Conservation (phyloP, 1,284 basidiomycete genomes). For the Rhodotorula sp. region DNA sequence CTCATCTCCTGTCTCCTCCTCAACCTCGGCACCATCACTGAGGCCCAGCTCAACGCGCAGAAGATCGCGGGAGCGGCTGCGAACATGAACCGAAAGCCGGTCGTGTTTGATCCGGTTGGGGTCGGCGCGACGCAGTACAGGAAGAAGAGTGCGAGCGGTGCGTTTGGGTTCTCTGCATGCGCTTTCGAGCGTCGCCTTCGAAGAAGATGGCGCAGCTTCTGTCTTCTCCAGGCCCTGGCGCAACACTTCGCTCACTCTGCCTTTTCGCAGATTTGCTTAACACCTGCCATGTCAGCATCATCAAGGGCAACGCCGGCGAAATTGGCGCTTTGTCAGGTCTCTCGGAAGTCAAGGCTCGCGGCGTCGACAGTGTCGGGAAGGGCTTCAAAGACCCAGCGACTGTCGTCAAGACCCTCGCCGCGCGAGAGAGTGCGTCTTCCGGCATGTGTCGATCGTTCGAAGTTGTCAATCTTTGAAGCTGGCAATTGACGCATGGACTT, state of each 20-base stretch:
- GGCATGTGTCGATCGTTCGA: neutral
- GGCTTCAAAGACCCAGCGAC: constrained; percentile 71
- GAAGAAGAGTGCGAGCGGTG: constrained; percentile 55
- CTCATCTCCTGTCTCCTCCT: constrained; percentile 71
- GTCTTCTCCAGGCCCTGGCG: too few relatives aligned
- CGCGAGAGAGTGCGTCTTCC: constrained; percentile 64
- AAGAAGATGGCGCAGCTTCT: neutral
- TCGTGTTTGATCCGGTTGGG: constrained; percentile 92
- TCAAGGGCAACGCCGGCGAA: constrained; percentile 93
- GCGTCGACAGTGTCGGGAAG: constrained; percentile 78
- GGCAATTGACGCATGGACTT: neutral
- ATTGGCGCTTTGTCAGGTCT: constrained; percentile 73
- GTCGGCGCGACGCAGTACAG: constrained; percentile 79
- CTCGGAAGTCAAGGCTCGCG: constrained; percentile 73
- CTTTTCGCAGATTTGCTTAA: constrained; percentile 64
- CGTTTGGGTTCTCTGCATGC: constrained; percentile 20
- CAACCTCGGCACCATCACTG: constrained; percentile 83
- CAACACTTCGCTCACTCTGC: neutral
- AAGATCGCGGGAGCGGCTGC: constrained; percentile 70
- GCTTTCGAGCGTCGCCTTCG: too few relatives aligned
- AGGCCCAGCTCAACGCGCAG: constrained; percentile 66
- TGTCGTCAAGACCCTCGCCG: constrained; percentile 70
- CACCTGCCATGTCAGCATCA: constrained; percentile 81
- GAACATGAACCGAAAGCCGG: constrained; percentile 70
- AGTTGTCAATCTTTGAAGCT: neutral